A percentile compares a stretch with the other conserved stretches of the same genome.
These are phyloP conservation scores for Opeltia flavorubescens DNA, from an alignment of 495 filamentous ascomycete genomes.

Conservation along the genomic window DNA sequence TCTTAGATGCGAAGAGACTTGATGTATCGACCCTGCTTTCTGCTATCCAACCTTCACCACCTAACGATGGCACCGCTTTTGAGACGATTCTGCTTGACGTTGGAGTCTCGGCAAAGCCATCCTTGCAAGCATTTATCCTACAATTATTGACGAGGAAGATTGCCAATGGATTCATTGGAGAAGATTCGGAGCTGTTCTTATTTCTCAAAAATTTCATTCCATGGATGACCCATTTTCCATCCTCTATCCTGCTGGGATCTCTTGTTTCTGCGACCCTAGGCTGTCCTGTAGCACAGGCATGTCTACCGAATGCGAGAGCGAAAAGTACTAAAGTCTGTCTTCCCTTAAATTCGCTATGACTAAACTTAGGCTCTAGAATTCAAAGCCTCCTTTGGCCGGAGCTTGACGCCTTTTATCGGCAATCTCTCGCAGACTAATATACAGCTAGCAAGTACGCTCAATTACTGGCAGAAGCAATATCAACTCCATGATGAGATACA, in stretches of 20 bases:
- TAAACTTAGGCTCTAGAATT: neutral
- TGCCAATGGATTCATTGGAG: neutral
- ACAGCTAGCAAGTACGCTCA: neutral
- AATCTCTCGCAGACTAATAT: neutral
- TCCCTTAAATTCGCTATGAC: neutral
- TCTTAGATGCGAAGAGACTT: neutral
- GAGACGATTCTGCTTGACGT: neutral
- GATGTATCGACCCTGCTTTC: neutral
- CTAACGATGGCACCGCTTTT: neutral
- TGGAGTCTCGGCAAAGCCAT: neutral
- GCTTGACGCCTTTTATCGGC: neutral
- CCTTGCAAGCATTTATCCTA: neutral
- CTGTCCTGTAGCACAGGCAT: neutral
- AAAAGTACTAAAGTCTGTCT: neutral
- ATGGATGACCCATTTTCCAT: neutral
- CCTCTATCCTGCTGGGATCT: neutral
- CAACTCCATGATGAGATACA: slow-evolving; percentile 1
- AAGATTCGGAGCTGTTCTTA: neutral
- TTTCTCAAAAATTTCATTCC: neutral
- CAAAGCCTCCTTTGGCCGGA: neutral
- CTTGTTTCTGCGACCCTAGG: neutral
- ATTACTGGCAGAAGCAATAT: slow-evolving; percentile 5
- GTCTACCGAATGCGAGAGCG: neutral
- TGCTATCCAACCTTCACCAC: neutral
- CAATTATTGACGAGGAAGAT: neutral